These are phyloP conservation scores for Dactylonectria estremocensis DNA, from an alignment of 2,329 filamentous ascomycete species.

Conservation along the genomic window DNA sequence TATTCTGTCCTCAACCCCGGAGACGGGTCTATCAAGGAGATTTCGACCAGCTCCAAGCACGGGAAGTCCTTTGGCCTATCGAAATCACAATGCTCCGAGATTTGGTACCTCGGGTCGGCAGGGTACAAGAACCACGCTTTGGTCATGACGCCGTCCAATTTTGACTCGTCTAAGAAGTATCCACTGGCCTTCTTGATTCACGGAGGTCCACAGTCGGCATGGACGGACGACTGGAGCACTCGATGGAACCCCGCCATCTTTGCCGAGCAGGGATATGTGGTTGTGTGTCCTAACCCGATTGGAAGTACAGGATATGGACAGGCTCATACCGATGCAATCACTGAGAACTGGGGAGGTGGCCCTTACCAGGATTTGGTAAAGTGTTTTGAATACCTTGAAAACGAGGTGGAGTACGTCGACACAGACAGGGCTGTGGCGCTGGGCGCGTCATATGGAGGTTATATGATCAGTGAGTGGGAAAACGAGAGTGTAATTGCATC, in stretches of 20 bases:
- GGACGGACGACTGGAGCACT: conserved; percentile 83
- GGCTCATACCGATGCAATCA: conserved; percentile 82
- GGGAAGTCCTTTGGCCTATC: conserved; percentile 79
- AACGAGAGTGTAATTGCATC: neutral
- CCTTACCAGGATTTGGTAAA: conserved; percentile 88
- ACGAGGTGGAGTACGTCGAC: conserved; percentile 78
- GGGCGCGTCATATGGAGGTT: conserved; percentile 83
- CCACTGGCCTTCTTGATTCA: conserved; percentile 86
- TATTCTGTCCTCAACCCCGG: conserved; percentile 73
- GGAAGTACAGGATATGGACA: conserved; percentile 89
- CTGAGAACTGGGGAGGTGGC: conserved; percentile 85
- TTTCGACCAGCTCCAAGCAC: conserved; percentile 77
- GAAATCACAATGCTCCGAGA: conserved; percentile 74
- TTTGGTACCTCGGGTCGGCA: conserved; percentile 78
- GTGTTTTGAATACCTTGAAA: conserved; percentile 81
- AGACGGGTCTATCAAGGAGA: conserved; percentile 53
- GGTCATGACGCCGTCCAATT: conserved; percentile 75
- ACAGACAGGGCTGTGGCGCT: conserved; percentile 78
- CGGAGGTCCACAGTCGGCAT: conserved; percentile 85
- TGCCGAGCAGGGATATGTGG: conserved; percentile 89
- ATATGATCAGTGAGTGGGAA: conserved; percentile 76
- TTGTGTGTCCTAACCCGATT: conserved; percentile 86
- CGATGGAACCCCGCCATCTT: conserved; percentile 91
- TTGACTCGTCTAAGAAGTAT: conserved; percentile 80
- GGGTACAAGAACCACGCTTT: conserved; percentile 79